Percentiles rank a stretch among this genome's conserved stretches.
Evolutionary conservation across 2,329 filamentous ascomycete species (phyloP).

Genomic region (Apiospora marii): DNA sequence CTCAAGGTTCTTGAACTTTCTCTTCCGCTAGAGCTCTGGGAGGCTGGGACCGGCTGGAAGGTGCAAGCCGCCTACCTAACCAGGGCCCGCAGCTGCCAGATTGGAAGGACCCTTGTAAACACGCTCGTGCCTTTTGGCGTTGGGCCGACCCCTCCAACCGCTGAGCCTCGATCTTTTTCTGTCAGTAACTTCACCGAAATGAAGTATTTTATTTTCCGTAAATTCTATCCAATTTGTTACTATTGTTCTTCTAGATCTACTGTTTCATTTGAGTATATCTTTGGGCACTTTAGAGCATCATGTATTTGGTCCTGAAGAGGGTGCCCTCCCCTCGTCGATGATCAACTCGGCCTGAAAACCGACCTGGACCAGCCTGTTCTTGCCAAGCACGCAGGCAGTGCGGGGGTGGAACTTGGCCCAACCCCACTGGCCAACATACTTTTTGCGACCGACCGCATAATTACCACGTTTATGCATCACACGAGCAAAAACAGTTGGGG

Average conservation of each 20-base stretch:
- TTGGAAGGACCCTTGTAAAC: background rate
- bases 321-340: background rate
- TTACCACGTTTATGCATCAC: conserved; percentile 10
- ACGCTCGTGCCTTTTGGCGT: background rate
- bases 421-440: background rate
- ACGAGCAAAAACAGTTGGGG: background rate
- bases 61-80: background rate
- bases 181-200: no score
- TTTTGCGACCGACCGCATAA: background rate
- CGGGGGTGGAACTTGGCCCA: background rate
- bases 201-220: no score
- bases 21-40: background rate
- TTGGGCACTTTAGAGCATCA: no score
- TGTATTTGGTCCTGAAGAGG: no score
- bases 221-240: no score
- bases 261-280: background rate
- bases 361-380: background rate
- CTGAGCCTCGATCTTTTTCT: background rate
- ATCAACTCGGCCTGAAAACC: background rate
- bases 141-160: background rate
- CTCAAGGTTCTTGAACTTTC: background rate
- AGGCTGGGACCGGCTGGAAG: background rate
- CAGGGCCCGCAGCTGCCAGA: background rate
- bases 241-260: no score
- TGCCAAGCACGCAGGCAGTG: conserved; percentile 8